Conservation (phyloP, 2,329 filamentous ascomycete genomes). For the Capronia americana region DNA sequence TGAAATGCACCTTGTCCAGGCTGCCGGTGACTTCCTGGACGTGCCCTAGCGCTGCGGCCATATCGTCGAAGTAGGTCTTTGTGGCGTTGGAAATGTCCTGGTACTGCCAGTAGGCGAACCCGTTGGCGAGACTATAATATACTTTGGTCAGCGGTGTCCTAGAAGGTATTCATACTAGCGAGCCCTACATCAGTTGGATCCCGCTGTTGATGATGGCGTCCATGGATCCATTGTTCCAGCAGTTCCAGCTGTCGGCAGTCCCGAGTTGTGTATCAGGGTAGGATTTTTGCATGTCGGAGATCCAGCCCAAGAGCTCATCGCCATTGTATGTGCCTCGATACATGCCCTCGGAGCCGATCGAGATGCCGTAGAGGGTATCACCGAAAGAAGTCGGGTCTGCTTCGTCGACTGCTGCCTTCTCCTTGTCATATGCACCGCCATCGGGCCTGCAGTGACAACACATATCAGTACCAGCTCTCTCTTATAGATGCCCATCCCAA, state of each 20-base stretch:
- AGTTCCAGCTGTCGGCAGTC: constrained; percentile 77
- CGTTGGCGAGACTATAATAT: constrained; percentile 62
- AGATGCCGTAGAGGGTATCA: constrained; percentile 70
- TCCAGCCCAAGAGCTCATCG: constrained; percentile 64
- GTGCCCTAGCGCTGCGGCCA: constrained; percentile 67
- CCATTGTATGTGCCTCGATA: constrained; percentile 73
- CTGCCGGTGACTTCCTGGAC: constrained; percentile 66
- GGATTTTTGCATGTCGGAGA: constrained; percentile 65
- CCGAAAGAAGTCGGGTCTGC: constrained; percentile 54
- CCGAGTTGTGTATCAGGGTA: constrained; percentile 65
- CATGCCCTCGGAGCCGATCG: constrained; percentile 72
- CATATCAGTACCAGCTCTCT: constrained; percentile 11
- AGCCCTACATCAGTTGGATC: constrained; percentile 51
- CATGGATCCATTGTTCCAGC: constrained; percentile 70
- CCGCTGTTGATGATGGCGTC: constrained; percentile 66
- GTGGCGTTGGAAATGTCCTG: constrained; percentile 64
- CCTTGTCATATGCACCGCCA: constrained; percentile 65
- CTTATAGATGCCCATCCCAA: constrained; percentile 5
- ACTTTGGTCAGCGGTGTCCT: constrained; percentile 14
- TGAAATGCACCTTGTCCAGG: constrained; percentile 65
- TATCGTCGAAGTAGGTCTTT: constrained; percentile 70
- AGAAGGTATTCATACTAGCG: constrained; percentile 56
- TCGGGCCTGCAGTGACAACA: constrained; percentile 59
- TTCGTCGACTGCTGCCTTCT: constrained; percentile 64
- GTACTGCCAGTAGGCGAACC: constrained; percentile 76